These are phyloP conservation scores for Pseudocercospora cruenta DNA, from an alignment of 2,329 filamentous ascomycete species.

Conservation along the genomic window DNA sequence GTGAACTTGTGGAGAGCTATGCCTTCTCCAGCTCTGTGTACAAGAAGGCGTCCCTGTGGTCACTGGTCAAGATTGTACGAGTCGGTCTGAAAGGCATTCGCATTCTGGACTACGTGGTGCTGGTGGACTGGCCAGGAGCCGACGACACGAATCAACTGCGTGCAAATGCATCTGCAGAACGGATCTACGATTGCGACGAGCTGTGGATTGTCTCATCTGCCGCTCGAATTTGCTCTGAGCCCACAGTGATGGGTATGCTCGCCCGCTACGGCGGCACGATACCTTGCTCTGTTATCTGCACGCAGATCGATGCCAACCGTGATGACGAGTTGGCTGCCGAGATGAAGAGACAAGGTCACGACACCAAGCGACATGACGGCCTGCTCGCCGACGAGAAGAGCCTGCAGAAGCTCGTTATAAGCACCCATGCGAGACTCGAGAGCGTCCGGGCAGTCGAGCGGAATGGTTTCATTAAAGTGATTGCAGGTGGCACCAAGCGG, in stretches of 20 bases:
- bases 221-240: slow-evolving; percentile 8
- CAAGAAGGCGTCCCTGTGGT: slow-evolving; percentile 10
- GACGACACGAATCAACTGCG: slow-evolving; percentile 21
- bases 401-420: neutral
- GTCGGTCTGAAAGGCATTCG: slow-evolving; percentile 7
- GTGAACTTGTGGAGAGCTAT: slow-evolving; percentile 2
- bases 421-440: neutral
- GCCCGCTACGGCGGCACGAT: neutral
- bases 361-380: neutral
- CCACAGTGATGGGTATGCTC: neutral
- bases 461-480: neutral
- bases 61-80: slow-evolving; percentile 12
- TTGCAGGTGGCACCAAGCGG: neutral
- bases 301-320: slow-evolving; percentile 5
- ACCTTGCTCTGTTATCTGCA: slow-evolving; percentile 11
- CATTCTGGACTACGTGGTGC: slow-evolving; percentile 11
- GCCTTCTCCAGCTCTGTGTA: slow-evolving; percentile 4
- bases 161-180: slow-evolving; percentile 8
- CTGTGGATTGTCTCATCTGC: slow-evolving; percentile 21
- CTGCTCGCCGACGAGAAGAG: neutral
- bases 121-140: slow-evolving; percentile 22
- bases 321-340: neutral
- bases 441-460: neutral
- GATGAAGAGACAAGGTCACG: neutral
- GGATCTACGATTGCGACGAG: slow-evolving; percentile 22